phyloP scores from a whole-genome alignment of 345 rosid species.

The Citrus sp. region DNA sequence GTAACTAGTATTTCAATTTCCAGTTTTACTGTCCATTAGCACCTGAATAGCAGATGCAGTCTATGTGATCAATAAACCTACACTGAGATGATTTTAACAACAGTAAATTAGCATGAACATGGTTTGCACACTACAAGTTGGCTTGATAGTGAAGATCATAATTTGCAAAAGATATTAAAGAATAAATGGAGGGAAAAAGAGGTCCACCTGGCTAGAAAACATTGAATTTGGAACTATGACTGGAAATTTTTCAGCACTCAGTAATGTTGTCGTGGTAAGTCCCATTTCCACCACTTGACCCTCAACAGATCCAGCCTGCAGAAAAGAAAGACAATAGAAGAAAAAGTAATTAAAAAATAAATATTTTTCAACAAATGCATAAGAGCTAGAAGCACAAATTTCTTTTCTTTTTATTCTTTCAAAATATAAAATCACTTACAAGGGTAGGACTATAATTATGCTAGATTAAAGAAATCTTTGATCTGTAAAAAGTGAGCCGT shows the following conservation, averaged over 20 bases:
- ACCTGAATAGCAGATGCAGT: not conserved
- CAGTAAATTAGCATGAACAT: not conserved
- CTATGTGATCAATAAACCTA: not conserved
- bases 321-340: not conserved
- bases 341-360: not conserved
- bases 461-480: not conserved
- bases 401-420: not conserved
- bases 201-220: constrained; percentile 88
- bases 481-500: too few relatives aligned
- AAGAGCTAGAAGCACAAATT: not conserved
- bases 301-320: constrained; percentile 88
- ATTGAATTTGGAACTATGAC: constrained; percentile 88
- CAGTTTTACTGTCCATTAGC: not conserved
- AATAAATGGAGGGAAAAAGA: not conserved
- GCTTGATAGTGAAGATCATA: not conserved
- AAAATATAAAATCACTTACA: not conserved
- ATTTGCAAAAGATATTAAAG: not conserved
- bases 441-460: not conserved
- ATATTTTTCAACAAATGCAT: not conserved
- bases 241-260: constrained; percentile 78
- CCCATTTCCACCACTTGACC: constrained; percentile 96
- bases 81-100: constrained; percentile 1
- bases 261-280: constrained; percentile 71
- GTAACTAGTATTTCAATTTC: not conserved
- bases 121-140: not conserved